Conservation (phyloP, 176 grass and related monocot genomes). For the Triticum timopheevii region DNA sequence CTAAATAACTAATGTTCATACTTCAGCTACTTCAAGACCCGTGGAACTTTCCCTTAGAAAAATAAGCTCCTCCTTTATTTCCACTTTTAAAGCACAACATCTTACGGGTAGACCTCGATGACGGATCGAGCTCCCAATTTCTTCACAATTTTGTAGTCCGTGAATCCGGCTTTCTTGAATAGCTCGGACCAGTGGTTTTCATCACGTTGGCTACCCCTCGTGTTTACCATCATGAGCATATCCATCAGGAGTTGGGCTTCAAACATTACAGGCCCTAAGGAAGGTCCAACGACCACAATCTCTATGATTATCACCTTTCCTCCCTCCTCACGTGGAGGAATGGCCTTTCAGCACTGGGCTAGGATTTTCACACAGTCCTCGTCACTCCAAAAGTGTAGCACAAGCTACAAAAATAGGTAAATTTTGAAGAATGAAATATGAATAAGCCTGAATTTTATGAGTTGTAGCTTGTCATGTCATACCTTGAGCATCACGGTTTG, state of each 20-base stretch:
- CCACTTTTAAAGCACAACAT: background rate
- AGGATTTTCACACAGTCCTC: background rate
- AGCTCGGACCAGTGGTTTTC: background rate
- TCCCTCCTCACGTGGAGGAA: background rate
- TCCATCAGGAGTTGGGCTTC: background rate
- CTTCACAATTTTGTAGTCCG: background rate
- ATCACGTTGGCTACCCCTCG: background rate
- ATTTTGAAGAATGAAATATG: background rate
- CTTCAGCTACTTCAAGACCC: background rate
- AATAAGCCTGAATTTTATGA: background rate
- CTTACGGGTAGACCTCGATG: background rate
- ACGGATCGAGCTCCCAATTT: background rate
- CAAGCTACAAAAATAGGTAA: background rate
- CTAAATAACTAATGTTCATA: background rate
- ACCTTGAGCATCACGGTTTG: background rate
- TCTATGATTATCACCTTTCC: background rate
- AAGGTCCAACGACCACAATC: background rate
- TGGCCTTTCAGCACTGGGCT: background rate
- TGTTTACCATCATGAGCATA: slow-evolving; percentile 8
- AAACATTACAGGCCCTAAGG: background rate
- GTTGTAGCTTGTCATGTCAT: background rate
- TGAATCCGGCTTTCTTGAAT: background rate
- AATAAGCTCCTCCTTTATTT: background rate
- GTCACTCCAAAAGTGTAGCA: background rate
- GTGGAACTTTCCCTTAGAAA: background rate